phyloP scores from a whole-genome alignment of 768 basidiomycete species.

The Boletus subparvulus region DNA sequence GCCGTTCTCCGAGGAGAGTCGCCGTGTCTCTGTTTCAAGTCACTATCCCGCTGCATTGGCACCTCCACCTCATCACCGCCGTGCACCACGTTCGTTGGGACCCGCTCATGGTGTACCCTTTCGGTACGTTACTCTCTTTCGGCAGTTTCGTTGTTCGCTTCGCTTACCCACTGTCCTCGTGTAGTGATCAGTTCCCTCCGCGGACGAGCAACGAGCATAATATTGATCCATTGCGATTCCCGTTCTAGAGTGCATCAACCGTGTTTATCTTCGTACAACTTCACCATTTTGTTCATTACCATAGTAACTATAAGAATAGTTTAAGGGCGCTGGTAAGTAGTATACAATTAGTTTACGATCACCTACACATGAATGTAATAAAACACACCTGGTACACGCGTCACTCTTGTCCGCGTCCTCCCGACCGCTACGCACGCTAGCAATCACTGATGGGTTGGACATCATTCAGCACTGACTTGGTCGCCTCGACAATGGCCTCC shows the following conservation, averaged over 20 bases:
- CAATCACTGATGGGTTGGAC: constrained; percentile 28
- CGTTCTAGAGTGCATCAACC: constrained; percentile 22
- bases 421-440: neutral
- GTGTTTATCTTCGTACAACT: neutral
- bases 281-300: neutral
- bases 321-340: constrained; percentile 18
- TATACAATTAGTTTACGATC: constrained; percentile 19
- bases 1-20: constrained; percentile 19
- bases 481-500: constrained; percentile 86
- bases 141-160: neutral
- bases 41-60: constrained; percentile 22
- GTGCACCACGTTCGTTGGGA: constrained; percentile 17
- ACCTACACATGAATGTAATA: neutral
- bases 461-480: constrained; percentile 65
- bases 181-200: constrained; percentile 19
- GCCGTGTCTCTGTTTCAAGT: constrained; percentile 2
- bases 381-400: constrained; percentile 4
- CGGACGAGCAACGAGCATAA: constrained; percentile 15
- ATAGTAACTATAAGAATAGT: constrained; percentile 12
- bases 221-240: constrained; percentile 25
- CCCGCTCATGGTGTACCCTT: constrained; percentile 7
- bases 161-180: neutral
- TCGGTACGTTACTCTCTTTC: constrained; percentile 12
- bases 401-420: neutral
- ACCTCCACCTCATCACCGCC: constrained; percentile 32